Base-by-base conservation (phyloP, 768 basidiomycete genomes). In the Boletus vinaceobasis region DNA sequence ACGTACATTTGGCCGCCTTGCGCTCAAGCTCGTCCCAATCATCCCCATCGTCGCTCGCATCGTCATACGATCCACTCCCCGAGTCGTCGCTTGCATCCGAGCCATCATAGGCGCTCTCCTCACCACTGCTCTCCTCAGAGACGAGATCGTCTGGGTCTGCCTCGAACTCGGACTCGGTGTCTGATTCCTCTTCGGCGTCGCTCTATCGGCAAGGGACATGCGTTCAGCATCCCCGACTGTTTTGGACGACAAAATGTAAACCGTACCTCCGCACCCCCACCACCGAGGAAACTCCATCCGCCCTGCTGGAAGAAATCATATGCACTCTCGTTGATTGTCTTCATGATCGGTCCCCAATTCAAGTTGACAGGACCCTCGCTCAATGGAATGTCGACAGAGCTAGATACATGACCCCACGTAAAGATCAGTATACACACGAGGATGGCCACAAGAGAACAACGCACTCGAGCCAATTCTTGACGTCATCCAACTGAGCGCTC, bases 261-360 rank as follows among this genome's bases (percentile, higher is more conserved):
- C 7, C 81, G 59, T 52, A 90, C 90, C 67, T 88, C 90, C 31
- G 80, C 88, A 55, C 79, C 81, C n/a, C 79, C 76, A 10, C 82
- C 76, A 39, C 87, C 86, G 14, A 87, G 84, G 56, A 98, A 80
- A 85, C 94, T 98, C 96, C 96, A 98, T 35, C 97, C 97, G n/a
- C 93, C 94, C 46, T 87, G 84, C 58, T 88, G 87, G 85, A 95
- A 99, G 76, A 98, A 99, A 29, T 90, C 92, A 61, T 89, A 85
- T 0, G 97, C 94, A 59, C 88, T 92, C 60, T 98, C 96, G 59
- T 97, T 97, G 73, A 98, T 87, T 37, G 93, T 95, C 73, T 98
- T 98, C 93, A 99, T 98, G 70, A 99, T 97, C 4, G 90, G 90
- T 6, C 87, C 86, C 97, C 96, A 99, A 66, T 97, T 96, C 74